A percentile compares a stretch with the other conserved stretches of the same genome.
These are phyloP conservation scores for Apiospora malaysiana DNA, from an alignment of 2,329 filamentous ascomycete genomes.

Conservation along the genomic window DNA sequence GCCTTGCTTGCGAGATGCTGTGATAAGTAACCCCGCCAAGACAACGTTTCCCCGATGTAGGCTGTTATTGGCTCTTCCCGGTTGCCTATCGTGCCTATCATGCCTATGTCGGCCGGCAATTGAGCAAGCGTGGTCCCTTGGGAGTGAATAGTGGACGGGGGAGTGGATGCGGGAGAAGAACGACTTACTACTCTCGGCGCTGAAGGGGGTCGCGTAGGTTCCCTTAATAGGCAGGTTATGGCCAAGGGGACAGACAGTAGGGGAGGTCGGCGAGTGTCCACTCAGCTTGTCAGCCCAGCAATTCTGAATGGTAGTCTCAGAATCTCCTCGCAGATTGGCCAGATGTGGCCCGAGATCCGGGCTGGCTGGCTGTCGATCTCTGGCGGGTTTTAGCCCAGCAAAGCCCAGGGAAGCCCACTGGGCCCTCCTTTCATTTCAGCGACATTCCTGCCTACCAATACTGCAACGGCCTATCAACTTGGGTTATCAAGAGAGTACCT, in stretches of 20 bases:
- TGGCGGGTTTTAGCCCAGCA: not conserved
- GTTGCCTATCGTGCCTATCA: not conserved
- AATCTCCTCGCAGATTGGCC: too few relatives aligned
- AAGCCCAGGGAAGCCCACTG: not conserved
- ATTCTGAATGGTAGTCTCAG: too few relatives aligned
- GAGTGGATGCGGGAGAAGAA: not conserved
- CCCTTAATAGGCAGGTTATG: constrained; percentile 23
- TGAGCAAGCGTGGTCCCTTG: not conserved
- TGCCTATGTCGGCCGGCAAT: not conserved
- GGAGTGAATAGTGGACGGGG: not conserved
- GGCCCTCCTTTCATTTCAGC: not conserved
- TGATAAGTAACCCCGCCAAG: not conserved
- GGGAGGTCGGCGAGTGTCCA: not conserved
- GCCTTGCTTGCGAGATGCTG: not conserved
- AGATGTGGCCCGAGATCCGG: not conserved
- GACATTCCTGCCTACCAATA: not conserved
- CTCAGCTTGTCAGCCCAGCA: not conserved
- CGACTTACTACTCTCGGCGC: constrained; percentile 5
- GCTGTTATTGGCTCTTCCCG: not conserved
- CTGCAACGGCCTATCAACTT: not conserved
- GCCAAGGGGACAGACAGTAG: too few relatives aligned
- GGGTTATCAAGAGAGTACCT: too few relatives aligned
- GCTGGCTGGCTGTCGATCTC: not conserved
- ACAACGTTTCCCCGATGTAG: constrained; percentile 1
- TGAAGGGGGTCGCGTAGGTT: constrained; percentile 15